Evolutionary conservation across 1,284 basidiomycete species (phyloP), one percentile per base, ranked within the genome.

Genomic region (Moesziomyces globuligerus): DNA sequence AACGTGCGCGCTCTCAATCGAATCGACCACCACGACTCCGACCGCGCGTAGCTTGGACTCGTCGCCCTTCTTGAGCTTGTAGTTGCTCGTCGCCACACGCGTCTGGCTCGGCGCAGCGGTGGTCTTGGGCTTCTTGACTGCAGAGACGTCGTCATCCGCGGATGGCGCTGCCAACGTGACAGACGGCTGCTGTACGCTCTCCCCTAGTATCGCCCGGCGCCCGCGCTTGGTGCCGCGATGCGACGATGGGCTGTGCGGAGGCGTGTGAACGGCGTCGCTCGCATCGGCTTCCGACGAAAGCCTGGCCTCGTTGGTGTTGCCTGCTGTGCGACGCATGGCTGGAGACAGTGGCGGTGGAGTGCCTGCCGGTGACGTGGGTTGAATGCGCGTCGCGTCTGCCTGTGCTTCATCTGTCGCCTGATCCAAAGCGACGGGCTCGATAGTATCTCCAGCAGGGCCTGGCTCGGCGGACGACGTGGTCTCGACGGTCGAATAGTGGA

Each of bases 1-100:
- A 4, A 66, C 49, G 20, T 71, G 42, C n/a, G 68, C 68, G n/a
- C 46, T 29, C 45, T 66, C 61, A 29, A 71, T 62, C 34, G 53
- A 40, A 13, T 71, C 62, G 21, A 66, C 57, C 13, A 65, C 36
- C 29, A 66, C 57, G 38, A 66, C 61, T 11, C 58, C 58, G 3
- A 61, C 25, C 4, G 21, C 46, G 17, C 51, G 52, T 36, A 71
- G 54, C 44, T 57, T 61, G 47, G 23, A 32, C 36, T 60, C 48
- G 10, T 71, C 61, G 36, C 41, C 26, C 36, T 56, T 60, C 37
- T 60, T 61, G 23, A 66, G 41, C 47, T 65, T 50, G 54, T 71
- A 66, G 41, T 66, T 60, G 49, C 46, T 68, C 23, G 58, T 57
- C 3, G 49, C 56, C 25, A 61, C 58, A 17, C 54, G 53, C 42